Percentiles rank a stretch among this genome's conserved stretches.
Conservation (phyloP, 306 rosid species). For the Dicorynia guianensis region DNA sequence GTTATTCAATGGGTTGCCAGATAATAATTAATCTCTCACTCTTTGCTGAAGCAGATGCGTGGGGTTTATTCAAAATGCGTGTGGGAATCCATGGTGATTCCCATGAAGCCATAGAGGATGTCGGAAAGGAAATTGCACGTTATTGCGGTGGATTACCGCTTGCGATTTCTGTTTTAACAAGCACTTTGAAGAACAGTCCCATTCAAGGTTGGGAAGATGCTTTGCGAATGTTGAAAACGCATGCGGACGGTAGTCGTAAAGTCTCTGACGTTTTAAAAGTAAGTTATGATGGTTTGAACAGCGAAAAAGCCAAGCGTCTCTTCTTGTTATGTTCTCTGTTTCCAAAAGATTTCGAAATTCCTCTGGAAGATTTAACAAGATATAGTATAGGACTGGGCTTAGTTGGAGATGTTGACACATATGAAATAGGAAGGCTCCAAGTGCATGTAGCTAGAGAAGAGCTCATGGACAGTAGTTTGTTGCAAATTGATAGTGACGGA, state of each 20-base stretch:
- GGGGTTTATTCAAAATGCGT: not conserved
- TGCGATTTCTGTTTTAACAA: not conserved
- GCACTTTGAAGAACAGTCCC: not conserved
- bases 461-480: conserved; percentile 29
- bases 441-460: not conserved
- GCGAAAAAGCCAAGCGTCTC: not conserved
- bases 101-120: not conserved
- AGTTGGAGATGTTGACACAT: not conserved
- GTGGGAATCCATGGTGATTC: not conserved
- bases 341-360: not conserved
- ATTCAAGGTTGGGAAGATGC: not conserved
- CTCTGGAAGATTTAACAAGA: not conserved
- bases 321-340: not conserved
- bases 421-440: conserved; percentile 8
- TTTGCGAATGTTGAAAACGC: not conserved
- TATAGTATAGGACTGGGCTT: not conserved
- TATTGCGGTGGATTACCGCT: conserved; percentile 3
- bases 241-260: too few relatives aligned
- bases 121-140: not conserved
- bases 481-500: not conserved
- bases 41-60: not conserved
- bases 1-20: not conserved
- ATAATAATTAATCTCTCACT: not conserved
- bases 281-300: not conserved
- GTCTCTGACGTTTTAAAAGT: too few relatives aligned